Percentiles rank a stretch among this genome's conserved stretches.
Evolutionary conservation across 202 grass and related monocot species (phyloP).

Genomic region (Eragrostis tef): DNA sequence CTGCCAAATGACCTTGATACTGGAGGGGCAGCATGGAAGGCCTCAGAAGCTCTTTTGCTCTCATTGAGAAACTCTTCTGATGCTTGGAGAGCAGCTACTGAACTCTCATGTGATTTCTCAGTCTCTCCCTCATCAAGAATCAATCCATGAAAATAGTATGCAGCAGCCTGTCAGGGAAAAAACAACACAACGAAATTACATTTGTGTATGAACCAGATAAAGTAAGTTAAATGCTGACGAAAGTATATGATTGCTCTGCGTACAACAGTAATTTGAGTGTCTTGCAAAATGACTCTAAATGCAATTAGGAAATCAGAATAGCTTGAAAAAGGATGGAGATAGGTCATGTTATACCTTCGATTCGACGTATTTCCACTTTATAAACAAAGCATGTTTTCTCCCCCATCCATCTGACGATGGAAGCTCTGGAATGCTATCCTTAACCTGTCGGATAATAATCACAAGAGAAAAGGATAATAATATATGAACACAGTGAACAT

Average conservation of each 20-base stretch:
- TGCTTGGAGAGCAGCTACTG: slow-evolving; percentile 77
- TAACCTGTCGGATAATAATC: slow-evolving; percentile 67
- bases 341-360: slow-evolving; percentile 65
- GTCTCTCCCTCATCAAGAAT: slow-evolving; percentile 98
- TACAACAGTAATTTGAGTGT: slow-evolving; percentile 8
- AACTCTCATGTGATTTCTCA: slow-evolving; percentile 84
- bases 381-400: slow-evolving; percentile 78
- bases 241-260: neutral
- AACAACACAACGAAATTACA: neutral
- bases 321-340: neutral
- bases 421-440: slow-evolving; percentile 72
- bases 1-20: slow-evolving; percentile 64
- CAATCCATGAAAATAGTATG: slow-evolving; percentile 97
- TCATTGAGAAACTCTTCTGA: slow-evolving; percentile 92
- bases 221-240: slow-evolving; percentile 11
- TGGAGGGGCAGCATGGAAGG: slow-evolving; percentile 76
- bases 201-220: slow-evolving; percentile 23
- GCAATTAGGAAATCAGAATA: slow-evolving; percentile 22
- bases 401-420: slow-evolving; percentile 73
- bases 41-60: slow-evolving; percentile 77
- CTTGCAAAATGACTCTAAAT: neutral
- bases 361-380: slow-evolving; percentile 96
- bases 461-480: no score
- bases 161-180: slow-evolving; percentile 68
- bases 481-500: no score